Conservation (phyloP, 2,329 filamentous ascomycete genomes). For the Didymosphaeria variabile region DNA sequence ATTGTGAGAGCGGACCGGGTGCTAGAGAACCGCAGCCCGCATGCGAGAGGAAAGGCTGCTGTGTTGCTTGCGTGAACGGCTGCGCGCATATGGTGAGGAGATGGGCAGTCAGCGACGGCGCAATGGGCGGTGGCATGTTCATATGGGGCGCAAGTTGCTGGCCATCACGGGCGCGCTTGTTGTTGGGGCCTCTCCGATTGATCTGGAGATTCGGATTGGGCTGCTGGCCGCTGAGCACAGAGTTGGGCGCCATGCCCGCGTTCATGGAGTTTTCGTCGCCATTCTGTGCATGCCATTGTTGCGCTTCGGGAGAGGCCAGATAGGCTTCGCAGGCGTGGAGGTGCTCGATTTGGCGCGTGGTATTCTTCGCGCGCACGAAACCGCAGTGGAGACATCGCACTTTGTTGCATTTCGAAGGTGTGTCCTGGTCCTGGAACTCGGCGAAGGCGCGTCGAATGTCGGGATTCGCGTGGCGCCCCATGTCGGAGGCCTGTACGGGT, state of each 20-base stretch:
- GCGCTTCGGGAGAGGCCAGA: slow-evolving; percentile 55
- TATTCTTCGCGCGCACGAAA: slow-evolving; percentile 61
- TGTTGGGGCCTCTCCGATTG: slow-evolving; percentile 54
- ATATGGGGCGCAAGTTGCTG: slow-evolving; percentile 46
- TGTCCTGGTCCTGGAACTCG: slow-evolving; percentile 54
- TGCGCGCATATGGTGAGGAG: slow-evolving; percentile 61
- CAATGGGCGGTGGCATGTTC: slow-evolving; percentile 31
- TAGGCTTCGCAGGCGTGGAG: slow-evolving; percentile 57
- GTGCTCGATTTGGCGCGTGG: slow-evolving; percentile 61
- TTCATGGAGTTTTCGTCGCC: slow-evolving; percentile 30
- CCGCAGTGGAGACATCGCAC: slow-evolving; percentile 60
- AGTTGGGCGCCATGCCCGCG: slow-evolving; percentile 27
- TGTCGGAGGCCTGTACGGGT: slow-evolving; percentile 20
- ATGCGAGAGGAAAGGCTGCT: slow-evolving; percentile 71
- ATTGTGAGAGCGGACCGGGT: slow-evolving; percentile 65
- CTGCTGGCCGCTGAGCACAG: slow-evolving; percentile 56
- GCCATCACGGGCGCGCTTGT: slow-evolving; percentile 49
- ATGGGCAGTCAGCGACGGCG: slow-evolving; percentile 64
- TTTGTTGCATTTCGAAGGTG: slow-evolving; percentile 58
- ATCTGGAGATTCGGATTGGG: slow-evolving; percentile 60
- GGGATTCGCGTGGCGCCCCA: slow-evolving; percentile 52
- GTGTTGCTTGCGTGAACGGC: slow-evolving; percentile 66
- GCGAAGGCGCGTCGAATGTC: slow-evolving; percentile 52
- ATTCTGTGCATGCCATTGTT: slow-evolving; percentile 40
- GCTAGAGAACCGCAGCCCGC: slow-evolving; percentile 70